These are phyloP conservation scores for Alternaria panax DNA, from an alignment of 2,329 filamentous ascomycete genomes.

Conservation along the genomic window DNA sequence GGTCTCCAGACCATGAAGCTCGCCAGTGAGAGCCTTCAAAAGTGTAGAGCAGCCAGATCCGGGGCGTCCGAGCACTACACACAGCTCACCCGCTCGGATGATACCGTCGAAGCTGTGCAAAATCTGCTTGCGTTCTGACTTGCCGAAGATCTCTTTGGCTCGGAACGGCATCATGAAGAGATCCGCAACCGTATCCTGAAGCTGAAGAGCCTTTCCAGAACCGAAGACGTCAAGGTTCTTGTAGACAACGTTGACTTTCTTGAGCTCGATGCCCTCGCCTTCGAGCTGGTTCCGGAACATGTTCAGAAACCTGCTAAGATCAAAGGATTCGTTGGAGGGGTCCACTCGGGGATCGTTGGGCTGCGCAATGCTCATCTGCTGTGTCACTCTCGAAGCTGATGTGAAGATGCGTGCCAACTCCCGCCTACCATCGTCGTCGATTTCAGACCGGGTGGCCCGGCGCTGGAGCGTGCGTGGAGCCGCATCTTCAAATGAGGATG, in stretches of 20 bases:
- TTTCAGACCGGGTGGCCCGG: constrained; percentile 26
- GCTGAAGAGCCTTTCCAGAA: constrained; percentile 70
- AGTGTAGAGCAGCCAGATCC: constrained; percentile 70
- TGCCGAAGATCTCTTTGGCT: constrained; percentile 59
- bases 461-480: constrained; percentile 21
- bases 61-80: constrained; percentile 57
- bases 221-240: constrained; percentile 72
- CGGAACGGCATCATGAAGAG: constrained; percentile 66
- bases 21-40: constrained; percentile 67
- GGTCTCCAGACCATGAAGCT: constrained; percentile 65
- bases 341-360: constrained; percentile 60
- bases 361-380: constrained; percentile 33
- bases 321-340: constrained; percentile 60
- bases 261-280: constrained; percentile 63
- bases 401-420: constrained; percentile 38
- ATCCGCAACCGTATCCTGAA: constrained; percentile 72
- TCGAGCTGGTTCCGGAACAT: constrained; percentile 61
- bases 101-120: constrained; percentile 62
- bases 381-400: constrained; percentile 31
- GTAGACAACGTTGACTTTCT: constrained; percentile 67
- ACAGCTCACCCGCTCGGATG: constrained; percentile 59
- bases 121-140: constrained; percentile 62
- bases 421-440: constrained; percentile 34
- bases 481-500: constrained; percentile 10
- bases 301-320: constrained; percentile 61